Conservation (phyloP, 73 alveolate genomes). For the Breviolum minutum region DNA sequence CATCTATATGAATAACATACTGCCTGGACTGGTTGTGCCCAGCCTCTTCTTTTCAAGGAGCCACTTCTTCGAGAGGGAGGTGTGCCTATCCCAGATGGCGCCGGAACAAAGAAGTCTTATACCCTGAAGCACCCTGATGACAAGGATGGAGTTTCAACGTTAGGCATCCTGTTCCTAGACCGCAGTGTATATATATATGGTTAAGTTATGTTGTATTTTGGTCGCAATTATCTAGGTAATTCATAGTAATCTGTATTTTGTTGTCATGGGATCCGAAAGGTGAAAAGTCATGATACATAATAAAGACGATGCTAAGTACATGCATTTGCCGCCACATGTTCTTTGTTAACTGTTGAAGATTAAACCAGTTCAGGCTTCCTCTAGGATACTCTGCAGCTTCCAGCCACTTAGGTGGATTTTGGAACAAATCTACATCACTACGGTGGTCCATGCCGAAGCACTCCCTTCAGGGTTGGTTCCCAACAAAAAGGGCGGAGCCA, state of each 20-base stretch:
- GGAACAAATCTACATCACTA: background rate
- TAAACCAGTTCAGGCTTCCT: background rate
- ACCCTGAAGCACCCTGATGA: too few relatives aligned
- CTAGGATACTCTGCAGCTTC: background rate
- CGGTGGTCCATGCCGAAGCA: background rate
- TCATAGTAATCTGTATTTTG: background rate
- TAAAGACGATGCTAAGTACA: background rate
- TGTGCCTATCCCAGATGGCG: too few relatives aligned
- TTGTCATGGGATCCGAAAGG: background rate
- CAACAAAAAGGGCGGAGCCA: background rate
- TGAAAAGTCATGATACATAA: background rate
- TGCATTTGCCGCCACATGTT: background rate
- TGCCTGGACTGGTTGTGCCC: too few relatives aligned
- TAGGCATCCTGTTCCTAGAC: too few relatives aligned
- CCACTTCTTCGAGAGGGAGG: too few relatives aligned
- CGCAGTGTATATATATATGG: too few relatives aligned
- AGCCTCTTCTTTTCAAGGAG: too few relatives aligned
- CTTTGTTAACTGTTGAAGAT: background rate
- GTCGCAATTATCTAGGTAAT: too few relatives aligned
- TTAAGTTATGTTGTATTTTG: too few relatives aligned
- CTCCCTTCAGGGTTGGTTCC: background rate
- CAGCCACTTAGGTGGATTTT: background rate
- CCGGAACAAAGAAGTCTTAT: too few relatives aligned
- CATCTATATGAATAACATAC: too few relatives aligned
- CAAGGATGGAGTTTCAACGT: too few relatives aligned